Evolutionary conservation across 2,329 filamentous ascomycete genomes (phyloP).

Genomic region (Pseudovirgaria hyperparasitica): DNA sequence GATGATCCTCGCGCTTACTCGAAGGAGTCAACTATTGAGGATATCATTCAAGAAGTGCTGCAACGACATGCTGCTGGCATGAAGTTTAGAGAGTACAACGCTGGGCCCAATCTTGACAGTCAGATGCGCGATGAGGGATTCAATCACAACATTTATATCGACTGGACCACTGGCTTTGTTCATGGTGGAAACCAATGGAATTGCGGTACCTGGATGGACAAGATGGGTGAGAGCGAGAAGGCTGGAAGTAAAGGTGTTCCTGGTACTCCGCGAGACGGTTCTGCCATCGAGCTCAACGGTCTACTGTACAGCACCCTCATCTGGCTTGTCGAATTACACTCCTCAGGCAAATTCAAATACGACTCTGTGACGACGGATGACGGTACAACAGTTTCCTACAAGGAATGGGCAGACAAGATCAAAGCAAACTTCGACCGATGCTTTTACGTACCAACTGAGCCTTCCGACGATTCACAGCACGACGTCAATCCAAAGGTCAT

Average conservation of each 20-base stretch:
- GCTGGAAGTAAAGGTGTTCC: conserved; percentile 88
- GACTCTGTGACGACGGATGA: conserved; percentile 56
- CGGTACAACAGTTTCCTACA: conserved; percentile 45
- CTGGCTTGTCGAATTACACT: conserved; percentile 61
- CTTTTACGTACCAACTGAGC: conserved; percentile 68
- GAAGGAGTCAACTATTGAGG: conserved; percentile 66
- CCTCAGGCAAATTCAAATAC: conserved; percentile 59
- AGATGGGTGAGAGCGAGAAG: conserved; percentile 96
- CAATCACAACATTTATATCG: conserved; percentile 78
- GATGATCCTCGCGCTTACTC: conserved; percentile 81
- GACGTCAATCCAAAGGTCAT: conserved; percentile 68
- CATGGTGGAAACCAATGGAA: conserved; percentile 91
- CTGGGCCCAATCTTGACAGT: conserved; percentile 72
- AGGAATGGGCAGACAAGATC: conserved; percentile 68
- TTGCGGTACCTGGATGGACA: conserved; percentile 99
- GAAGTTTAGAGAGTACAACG: conserved; percentile 89
- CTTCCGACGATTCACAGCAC: conserved; percentile 60
- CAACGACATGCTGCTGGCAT: conserved; percentile 85
- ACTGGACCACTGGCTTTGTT: conserved; percentile 83
- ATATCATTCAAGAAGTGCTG: conserved; percentile 84
- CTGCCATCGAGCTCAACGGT: conserved; percentile 89
- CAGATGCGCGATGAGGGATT: conserved; percentile 93
- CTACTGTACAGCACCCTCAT: conserved; percentile 77
- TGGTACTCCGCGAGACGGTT: conserved; percentile 91
- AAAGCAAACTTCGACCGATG: conserved; percentile 81